A percentile compares a stretch with the other conserved stretches of the same genome.
These are phyloP conservation scores for Dothidotthia symphoricarpi DNA, from an alignment of 2,329 filamentous ascomycete genomes.

Conservation along the genomic window DNA sequence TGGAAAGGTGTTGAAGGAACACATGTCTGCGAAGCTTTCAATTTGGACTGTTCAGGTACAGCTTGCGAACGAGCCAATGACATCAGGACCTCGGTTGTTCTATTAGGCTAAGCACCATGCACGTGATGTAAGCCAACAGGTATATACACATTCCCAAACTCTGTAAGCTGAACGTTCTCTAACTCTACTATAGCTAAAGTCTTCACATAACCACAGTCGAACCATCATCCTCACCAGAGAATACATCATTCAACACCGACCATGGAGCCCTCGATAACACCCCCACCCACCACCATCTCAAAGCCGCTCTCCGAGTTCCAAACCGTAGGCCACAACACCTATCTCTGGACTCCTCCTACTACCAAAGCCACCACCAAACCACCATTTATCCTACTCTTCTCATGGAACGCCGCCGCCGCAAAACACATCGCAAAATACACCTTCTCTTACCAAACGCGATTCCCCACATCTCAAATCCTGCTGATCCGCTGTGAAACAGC, in stretches of 20 bases:
- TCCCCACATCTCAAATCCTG: slow-evolving; percentile 33
- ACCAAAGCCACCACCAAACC: slow-evolving; percentile 4
- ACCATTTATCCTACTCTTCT: slow-evolving; percentile 34
- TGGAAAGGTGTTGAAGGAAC: no score
- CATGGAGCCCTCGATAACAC: slow-evolving; percentile 11
- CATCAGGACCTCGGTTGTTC: slow-evolving; percentile 7
- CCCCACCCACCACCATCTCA: slow-evolving; percentile 2
- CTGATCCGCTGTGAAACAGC: slow-evolving; percentile 29
- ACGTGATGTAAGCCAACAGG: no score
- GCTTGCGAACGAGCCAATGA: slow-evolving; percentile 12
- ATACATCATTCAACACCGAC: not conserved
- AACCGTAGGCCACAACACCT: slow-evolving; percentile 37
- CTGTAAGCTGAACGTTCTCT: no score
- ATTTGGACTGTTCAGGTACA: not conserved
- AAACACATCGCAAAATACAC: slow-evolving; percentile 43
- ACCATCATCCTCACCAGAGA: no score
- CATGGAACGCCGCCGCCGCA: slow-evolving; percentile 38
- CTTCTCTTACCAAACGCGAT: slow-evolving; percentile 29
- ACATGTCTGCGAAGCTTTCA: not conserved
- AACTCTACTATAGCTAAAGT: no score
- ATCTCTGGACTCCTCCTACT: slow-evolving; percentile 26
- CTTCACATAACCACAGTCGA: no score
- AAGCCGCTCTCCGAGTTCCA: slow-evolving; percentile 33
- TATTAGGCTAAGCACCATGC: no score
- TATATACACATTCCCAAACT: no score